phyloP scores from a whole-genome alignment of 768 basidiomycete genomes.

The Russula foetens region DNA sequence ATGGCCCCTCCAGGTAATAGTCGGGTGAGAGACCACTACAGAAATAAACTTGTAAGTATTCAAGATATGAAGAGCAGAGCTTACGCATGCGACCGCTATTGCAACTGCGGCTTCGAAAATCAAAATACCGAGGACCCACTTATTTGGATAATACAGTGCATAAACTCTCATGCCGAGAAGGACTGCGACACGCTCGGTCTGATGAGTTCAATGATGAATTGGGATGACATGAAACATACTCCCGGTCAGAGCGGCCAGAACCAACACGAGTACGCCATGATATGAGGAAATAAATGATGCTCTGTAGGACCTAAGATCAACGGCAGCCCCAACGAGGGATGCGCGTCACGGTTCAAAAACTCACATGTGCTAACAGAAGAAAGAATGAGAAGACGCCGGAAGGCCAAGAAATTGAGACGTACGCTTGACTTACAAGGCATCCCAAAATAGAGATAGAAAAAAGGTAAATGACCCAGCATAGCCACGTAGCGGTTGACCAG shows the following conservation, averaged over 20 bases:
- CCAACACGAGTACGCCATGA: not conserved
- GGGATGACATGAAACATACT: not conserved
- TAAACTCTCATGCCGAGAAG: conserved; percentile 24
- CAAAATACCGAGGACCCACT: conserved; percentile 14
- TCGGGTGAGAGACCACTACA: not conserved
- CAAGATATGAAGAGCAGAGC: not conserved
- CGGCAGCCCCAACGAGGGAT: too few relatives aligned
- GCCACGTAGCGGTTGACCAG: conserved; percentile 22
- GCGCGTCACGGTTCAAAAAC: not conserved
- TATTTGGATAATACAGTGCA: conserved; percentile 23
- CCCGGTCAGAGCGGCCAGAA: not conserved
- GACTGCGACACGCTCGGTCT: not conserved
- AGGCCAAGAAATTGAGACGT: not conserved
- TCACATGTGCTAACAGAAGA: not conserved
- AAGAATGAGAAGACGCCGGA: not conserved
- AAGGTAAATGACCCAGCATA: conserved; percentile 19
- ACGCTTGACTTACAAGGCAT: not conserved
- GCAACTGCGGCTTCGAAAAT: conserved; percentile 1
- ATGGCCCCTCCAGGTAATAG: not conserved
- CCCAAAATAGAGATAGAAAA: conserved; percentile 9
- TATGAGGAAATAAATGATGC: not conserved
- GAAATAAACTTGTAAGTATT: not conserved
- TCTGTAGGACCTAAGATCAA: not conserved
- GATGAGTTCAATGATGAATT: not conserved
- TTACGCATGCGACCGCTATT: not conserved